Base-by-base conservation (phyloP, 371 early-diverging fungal species). In the Mucor saturninus region DNA sequence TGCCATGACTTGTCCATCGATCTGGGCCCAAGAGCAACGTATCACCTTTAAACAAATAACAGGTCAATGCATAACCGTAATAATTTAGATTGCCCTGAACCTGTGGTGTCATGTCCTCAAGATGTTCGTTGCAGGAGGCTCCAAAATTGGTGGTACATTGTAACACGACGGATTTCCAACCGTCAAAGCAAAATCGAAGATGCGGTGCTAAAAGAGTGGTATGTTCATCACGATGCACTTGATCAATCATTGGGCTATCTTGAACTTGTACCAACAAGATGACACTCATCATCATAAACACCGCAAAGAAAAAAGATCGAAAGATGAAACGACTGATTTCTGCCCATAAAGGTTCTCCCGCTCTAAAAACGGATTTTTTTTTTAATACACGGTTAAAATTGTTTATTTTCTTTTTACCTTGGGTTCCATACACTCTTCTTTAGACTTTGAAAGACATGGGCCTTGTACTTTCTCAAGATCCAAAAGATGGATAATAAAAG, bases 311-410 rank as follows among this genome's bases (percentile, higher is more conserved):
- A 0, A 56, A 43, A 2, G 71, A 28, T 5, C 73, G 54, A 59
- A 69, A 68, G 7, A 69, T 35, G 4, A 74, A 49, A 2, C 76
- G 67, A 38, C 61, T 40, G 0, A 64, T 46, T 50, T 76, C 76
- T 29, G 74, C 74, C 76, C 76, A 76, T 11, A 68, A 28, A 9
- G 76, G 76, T 46, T 76, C 76, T 5, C 76, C 76, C 6, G 71
- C 49, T 42, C 76, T 76, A 59, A 21, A 21, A n/a, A n/a, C n/a
- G 21, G 21, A 21, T 1, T 21, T 21, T 21, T 21, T 21, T 21
- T 21, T 21, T 21, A 21, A 21, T 21, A 21, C 21, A 21, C 1
- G 21, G 21, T 21, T 10, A 59, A 39, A 13, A 30, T 5, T 32
- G 30, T 45, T 8, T 4, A 52, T 26, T 49, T 15, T n/a, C 3